Base-by-base conservation (phyloP, 371 early-diverging fungal genomes). In the Rhizopus delemar region DNA sequence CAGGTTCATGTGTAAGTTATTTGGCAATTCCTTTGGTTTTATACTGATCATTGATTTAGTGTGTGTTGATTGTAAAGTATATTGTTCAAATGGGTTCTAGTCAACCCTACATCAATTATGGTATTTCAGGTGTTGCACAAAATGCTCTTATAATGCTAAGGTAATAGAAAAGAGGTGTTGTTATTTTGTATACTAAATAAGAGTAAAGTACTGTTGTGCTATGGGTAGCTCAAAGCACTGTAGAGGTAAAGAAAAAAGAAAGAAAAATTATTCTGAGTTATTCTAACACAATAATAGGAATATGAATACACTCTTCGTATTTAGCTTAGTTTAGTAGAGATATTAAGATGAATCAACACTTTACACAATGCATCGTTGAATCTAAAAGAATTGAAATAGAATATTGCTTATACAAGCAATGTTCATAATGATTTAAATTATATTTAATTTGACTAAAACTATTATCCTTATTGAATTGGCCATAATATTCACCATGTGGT, bases 61-160 rank as follows among this genome's bases (percentile, higher is more conserved):
- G 88, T 38, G 81, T 89, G 7, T 69, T 89, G 71, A 80, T 81
- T 49, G 65, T 92, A 59, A 92, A 92, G 57, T 91, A 90, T 60
- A 68, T 90, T 50, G 70, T 79, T 13, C 57, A 66, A 34, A 77
- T 85, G 9, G 88, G 83, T 1, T 71, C 81, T 34, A 69, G 66
- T 8, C 83, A 84, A 41, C 82, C 85, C 3, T 81, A 82, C 46
- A 66, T 85, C 5, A 88, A 86, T 54, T 86, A 88, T 74, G 90
- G 90, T 38, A 77, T 88, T 51, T 78, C 82, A 51, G 83, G 83
- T 38, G 81, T 87, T 2, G 74, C 80, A 11, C 93, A 92, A 58
- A 88, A 86, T 68, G 60, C 80, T 9, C 59, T 86, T 53, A 88
- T 91, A 49, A 89, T 92, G 84, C 54, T 83, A 35, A 87, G 89